Percentiles rank a stretch among this genome's conserved stretches.
These are phyloP conservation scores for Nakaseomyces glabratus DNA, from an alignment of 1,139 yeast genomes.

Conservation along the genomic window DNA sequence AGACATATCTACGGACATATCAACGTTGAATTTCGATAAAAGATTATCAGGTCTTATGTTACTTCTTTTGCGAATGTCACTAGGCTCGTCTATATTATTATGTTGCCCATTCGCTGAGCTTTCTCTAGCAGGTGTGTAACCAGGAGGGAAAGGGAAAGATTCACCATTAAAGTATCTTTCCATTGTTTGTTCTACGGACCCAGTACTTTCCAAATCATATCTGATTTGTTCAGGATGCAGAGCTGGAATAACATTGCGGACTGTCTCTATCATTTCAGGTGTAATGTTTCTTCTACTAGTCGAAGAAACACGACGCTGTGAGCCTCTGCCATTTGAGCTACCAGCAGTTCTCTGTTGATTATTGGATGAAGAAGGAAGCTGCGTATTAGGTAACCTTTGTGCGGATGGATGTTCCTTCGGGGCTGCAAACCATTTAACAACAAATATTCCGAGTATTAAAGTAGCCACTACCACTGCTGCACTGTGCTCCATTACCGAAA, in stretches of 20 bases:
- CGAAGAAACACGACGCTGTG: not conserved
- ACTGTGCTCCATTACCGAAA: slow-evolving; percentile 3
- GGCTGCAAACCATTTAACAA: slow-evolving; percentile 5
- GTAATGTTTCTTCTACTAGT: slow-evolving; percentile 45
- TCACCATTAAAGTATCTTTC: slow-evolving; percentile 57
- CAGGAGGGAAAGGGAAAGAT: slow-evolving; percentile 56
- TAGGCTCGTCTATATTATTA: slow-evolving; percentile 5
- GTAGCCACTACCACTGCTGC: slow-evolving; percentile 1
- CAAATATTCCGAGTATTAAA: not conserved
- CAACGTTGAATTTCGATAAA: slow-evolving; percentile 24
- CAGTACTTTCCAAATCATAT: slow-evolving; percentile 51
- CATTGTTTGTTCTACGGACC: slow-evolving; percentile 68
- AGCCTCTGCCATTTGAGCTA: not conserved
- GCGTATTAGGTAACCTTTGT: slow-evolving; percentile 2
- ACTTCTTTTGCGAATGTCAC: slow-evolving; percentile 26
- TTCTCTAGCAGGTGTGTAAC: slow-evolving; percentile 14
- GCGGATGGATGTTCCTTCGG: slow-evolving; percentile 7
- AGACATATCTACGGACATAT: slow-evolving; percentile 18
- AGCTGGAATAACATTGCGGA: slow-evolving; percentile 68
- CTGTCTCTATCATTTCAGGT: slow-evolving; percentile 72
- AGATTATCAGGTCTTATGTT: slow-evolving; percentile 29
- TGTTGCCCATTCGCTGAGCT: not conserved
- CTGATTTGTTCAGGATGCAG: slow-evolving; percentile 57
- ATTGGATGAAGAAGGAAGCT: slow-evolving; percentile 3
- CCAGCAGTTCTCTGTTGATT: slow-evolving; percentile 15